Evolutionary conservation across 768 basidiomycete species (phyloP).

Genomic region (Suillus variegatus): DNA sequence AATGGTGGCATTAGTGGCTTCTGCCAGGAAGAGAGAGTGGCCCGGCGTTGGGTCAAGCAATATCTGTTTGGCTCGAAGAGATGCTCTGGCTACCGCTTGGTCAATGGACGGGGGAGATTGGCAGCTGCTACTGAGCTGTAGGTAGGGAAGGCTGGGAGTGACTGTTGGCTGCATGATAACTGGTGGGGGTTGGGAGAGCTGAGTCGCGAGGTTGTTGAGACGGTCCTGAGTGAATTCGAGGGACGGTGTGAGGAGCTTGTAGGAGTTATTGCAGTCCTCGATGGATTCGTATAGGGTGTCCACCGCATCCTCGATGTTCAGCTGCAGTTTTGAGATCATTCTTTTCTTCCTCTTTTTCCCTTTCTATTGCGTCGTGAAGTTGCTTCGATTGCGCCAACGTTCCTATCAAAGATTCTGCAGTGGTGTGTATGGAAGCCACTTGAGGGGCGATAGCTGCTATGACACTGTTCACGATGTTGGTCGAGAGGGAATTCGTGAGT

Average conservation of each 20-base stretch:
- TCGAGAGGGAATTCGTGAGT: not conserved
- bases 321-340: not conserved
- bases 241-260: not conserved
- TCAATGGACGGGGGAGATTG: rapidly evolving
- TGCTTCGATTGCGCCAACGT: too few relatives aligned
- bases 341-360: not conserved
- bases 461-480: not conserved
- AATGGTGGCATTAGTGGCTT: not conserved
- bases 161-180: too few relatives aligned
- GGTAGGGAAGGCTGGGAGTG: not conserved
- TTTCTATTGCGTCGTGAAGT: too few relatives aligned
- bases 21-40: not conserved
- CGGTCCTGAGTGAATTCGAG: not conserved
- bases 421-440: not conserved
- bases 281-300: not conserved
- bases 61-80: not conserved
- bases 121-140: not conserved
- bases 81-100: not conserved
- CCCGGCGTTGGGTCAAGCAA: not conserved
- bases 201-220: not conserved
- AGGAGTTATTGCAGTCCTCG: not conserved
- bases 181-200: not conserved
- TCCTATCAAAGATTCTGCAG: too few relatives aligned
- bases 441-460: not conserved
- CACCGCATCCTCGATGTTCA: not conserved